phyloP scores from a whole-genome alignment of 495 filamentous ascomycete species.

The Amorphotheca resinae region DNA sequence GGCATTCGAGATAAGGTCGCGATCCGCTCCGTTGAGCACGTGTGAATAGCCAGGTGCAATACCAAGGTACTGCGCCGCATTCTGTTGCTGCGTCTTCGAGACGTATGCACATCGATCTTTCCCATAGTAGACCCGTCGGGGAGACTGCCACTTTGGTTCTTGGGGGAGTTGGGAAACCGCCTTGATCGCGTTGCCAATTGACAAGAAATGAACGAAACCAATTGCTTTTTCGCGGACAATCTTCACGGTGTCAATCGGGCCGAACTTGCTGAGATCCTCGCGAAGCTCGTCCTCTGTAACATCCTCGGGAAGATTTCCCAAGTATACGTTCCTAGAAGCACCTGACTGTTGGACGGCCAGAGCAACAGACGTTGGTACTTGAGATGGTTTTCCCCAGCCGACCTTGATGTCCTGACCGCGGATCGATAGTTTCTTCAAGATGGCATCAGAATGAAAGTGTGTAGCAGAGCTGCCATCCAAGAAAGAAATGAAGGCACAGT shows the following conservation, averaged over 20 bases:
- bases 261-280: slow-evolving; percentile 93
- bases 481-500: slow-evolving; percentile 99
- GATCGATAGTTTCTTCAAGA: slow-evolving; percentile 96
- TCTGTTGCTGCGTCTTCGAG: slow-evolving; percentile 98
- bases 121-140: slow-evolving; percentile 91
- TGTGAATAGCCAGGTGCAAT: slow-evolving; percentile 97
- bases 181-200: slow-evolving; percentile 96
- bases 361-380: slow-evolving; percentile 93
- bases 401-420: slow-evolving; percentile 99
- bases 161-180: slow-evolving; percentile 95
- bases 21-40: slow-evolving; percentile 87
- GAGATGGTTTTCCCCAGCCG: slow-evolving; percentile 97
- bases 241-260: slow-evolving; percentile 93
- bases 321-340: slow-evolving; percentile 95
- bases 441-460: slow-evolving; percentile 98
- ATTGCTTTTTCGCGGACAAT: slow-evolving; percentile 97
- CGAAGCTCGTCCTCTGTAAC: slow-evolving; percentile 82
- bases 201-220: slow-evolving; percentile 95
- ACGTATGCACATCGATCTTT: slow-evolving; percentile 98
- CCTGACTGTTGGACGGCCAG: slow-evolving; percentile 94
- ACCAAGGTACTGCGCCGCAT: slow-evolving; percentile 93
- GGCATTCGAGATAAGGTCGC: slow-evolving; percentile 89
- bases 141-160: slow-evolving; percentile 92
- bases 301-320: slow-evolving; percentile 87
- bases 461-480: slow-evolving; percentile 92